Evolutionary conservation across 768 basidiomycete species (phyloP).

Genomic region (Tylopilus balloui): DNA sequence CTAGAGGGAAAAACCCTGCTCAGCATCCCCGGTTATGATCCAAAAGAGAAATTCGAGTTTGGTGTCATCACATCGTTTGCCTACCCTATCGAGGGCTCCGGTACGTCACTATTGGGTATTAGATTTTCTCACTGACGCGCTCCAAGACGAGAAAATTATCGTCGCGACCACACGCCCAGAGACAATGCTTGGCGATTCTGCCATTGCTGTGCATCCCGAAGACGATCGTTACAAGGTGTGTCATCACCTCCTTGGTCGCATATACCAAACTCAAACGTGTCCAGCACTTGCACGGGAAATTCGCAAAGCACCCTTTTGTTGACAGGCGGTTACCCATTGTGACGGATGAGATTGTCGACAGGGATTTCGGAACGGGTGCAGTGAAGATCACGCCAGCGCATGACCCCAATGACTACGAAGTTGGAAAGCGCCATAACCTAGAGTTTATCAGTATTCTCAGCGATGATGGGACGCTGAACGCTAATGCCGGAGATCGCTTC

Average conservation of each 20-base stretch:
- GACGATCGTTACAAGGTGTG: conserved; percentile 80
- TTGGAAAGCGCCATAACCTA: conserved; percentile 80
- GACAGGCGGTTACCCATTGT: conserved; percentile 84
- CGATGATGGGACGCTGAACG: conserved; percentile 94
- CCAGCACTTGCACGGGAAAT: conserved; percentile 92
- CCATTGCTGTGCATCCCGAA: conserved; percentile 92
- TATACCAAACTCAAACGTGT: neutral
- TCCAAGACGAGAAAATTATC: conserved; percentile 78
- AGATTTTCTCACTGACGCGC: neutral
- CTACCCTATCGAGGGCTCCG: conserved; percentile 83
- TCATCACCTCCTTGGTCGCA: neutral
- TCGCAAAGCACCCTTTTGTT: conserved; percentile 84
- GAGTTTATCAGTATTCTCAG: conserved; percentile 94
- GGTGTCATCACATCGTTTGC: conserved; percentile 96
- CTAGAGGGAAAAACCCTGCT: conserved; percentile 80
- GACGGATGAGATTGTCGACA: conserved; percentile 84
- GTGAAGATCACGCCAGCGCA: conserved; percentile 99
- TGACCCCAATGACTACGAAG: conserved; percentile 95
- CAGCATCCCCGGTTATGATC: conserved; percentile 89
- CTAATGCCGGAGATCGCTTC: conserved; percentile 78
- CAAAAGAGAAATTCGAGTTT: conserved; percentile 95
- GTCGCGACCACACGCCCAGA: conserved; percentile 98
- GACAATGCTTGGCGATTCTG: conserved; percentile 98
- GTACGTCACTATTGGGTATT: conserved; percentile 34
- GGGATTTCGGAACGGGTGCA: conserved; percentile 95